Percentiles rank a stretch among this genome's conserved stretches.
phyloP scores from a whole-genome alignment of 1,139 yeast genomes.

The Arxiozyma heterogenica region DNA sequence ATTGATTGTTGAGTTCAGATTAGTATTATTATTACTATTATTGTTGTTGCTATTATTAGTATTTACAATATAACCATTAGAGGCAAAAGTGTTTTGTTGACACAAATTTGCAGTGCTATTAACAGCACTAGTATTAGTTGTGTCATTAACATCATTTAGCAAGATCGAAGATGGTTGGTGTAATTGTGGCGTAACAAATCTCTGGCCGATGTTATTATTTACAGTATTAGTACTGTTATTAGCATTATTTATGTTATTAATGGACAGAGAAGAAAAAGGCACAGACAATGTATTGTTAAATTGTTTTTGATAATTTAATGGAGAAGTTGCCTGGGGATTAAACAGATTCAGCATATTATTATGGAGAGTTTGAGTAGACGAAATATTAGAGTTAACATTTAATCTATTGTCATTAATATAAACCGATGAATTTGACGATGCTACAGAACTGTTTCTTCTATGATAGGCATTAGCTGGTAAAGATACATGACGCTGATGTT shows the following conservation, averaged over 20 bases:
- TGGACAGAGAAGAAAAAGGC: constrained; percentile 7
- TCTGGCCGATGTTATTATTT: not conserved
- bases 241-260: not conserved
- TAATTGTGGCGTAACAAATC: constrained; percentile 1
- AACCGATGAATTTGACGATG: constrained; percentile 18
- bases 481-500: constrained; percentile 29
- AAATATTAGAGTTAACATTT: not conserved
- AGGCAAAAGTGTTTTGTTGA: not conserved
- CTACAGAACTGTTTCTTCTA: constrained; percentile 27
- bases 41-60: constrained; percentile 14
- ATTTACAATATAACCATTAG: not conserved
- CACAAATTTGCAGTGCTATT: constrained; percentile 7
- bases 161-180: constrained; percentile 4
- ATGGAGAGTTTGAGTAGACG: constrained; percentile 2
- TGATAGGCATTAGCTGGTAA: constrained; percentile 23
- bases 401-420: not conserved
- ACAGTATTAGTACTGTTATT: not conserved
- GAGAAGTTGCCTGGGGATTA: constrained; percentile 9
- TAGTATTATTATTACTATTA: constrained; percentile 14
- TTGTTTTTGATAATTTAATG: constrained; percentile 11
- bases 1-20: constrained; percentile 9
- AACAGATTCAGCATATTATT: constrained; percentile 7
- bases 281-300: constrained; percentile 6
- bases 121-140: constrained; percentile 13
- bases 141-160: constrained; percentile 5